Evolutionary conservation across 306 rosid genomes (phyloP).

Genomic region (Dalbergia oliveri): DNA sequence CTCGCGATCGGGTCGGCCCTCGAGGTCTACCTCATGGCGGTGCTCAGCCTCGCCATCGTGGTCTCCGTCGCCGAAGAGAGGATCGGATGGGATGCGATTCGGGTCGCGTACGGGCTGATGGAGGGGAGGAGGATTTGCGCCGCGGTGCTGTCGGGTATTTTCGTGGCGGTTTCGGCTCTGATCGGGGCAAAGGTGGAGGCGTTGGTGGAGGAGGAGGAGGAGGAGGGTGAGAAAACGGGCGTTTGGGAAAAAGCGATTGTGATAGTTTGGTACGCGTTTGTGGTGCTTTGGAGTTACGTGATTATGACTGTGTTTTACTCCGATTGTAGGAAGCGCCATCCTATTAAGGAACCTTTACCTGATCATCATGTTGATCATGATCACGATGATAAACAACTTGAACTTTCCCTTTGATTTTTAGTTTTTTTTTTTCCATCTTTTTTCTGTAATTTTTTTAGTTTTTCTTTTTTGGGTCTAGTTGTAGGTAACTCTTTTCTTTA

Average conservation of each 20-base stretch:
- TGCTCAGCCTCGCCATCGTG: constrained; percentile 63
- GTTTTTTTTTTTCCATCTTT: neutral
- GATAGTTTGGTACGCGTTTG: constrained; percentile 58
- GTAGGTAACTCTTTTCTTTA: neutral
- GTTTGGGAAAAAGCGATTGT: constrained; percentile 53
- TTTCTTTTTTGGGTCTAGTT: no score
- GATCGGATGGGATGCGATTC: constrained; percentile 71
- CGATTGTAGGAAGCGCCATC: constrained; percentile 66
- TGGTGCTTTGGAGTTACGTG: constrained; percentile 66
- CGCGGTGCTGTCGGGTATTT: constrained; percentile 64
- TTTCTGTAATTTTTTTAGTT: neutral
- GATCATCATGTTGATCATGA: constrained; percentile 1
- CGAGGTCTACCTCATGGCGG: constrained; percentile 72
- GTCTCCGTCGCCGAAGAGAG: constrained; percentile 77
- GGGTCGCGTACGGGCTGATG: constrained; percentile 62
- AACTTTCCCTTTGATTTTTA: constrained; percentile 1
- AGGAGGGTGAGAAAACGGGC: constrained; percentile 41
- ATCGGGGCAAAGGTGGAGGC: constrained; percentile 53
- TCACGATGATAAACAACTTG: neutral
- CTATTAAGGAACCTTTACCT: constrained; percentile 23
- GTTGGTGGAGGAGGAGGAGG: constrained; percentile 38
- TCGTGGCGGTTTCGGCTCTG: constrained; percentile 47
- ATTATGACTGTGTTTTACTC: constrained; percentile 69
- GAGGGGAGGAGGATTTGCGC: constrained; percentile 60
- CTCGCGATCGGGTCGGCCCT: constrained; percentile 42